Evolutionary conservation across 1,139 yeast species (phyloP), one percentile per base, ranked within the genome.

Genomic region (Entelexis paramagnoliae): DNA sequence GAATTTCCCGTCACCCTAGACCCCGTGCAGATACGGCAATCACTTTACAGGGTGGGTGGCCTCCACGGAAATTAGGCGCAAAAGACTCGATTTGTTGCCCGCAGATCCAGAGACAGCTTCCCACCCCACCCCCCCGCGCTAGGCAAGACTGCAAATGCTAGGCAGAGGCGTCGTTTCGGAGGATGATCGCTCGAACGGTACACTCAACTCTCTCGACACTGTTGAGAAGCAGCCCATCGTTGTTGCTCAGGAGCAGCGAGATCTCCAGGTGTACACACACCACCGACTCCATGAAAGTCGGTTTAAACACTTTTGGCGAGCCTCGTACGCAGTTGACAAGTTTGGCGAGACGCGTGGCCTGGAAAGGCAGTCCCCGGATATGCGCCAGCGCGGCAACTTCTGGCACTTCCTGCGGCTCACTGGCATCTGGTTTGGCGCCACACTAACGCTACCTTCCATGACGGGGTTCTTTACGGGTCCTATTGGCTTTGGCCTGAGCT

Each of bases 361-460:
- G 48, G 89, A 85, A 58, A 72, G 96, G 58, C 79, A 84, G 30
- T 69, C 76, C 46, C 84, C 94, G 0, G 73, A 79, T 55, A 87
- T 84, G 56, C 72, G 96, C 56, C 72, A 80, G 26, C 68, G 75
- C 6, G 74, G 77, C 40, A 70, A 70, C 41, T 53, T 64, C 22
- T 70, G 71, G 44, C 81, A 79, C 53, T 72, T 80, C 48, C 51
- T 81, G 8, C 74, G 80, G 20, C 86, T 84, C 17, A 68, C 77
- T 16, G 89, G 94, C 1, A 73, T 85, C 48, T 86, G 95, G 95
- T 64, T 83, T 32, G 80, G 89, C 35, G 95, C 89, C 0, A 76
- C 88, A 57, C 93, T 94, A 51, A 89, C 95, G 0, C 69, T 86
- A 33, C 81, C 93, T 6, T 83, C 95, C 0, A 83, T 85, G 85